Percentiles rank a stretch among this genome's conserved stretches.
These are phyloP conservation scores for Glebionis coronaria DNA, from an alignment of 129 eudicot genomes.

Conservation along the genomic window DNA sequence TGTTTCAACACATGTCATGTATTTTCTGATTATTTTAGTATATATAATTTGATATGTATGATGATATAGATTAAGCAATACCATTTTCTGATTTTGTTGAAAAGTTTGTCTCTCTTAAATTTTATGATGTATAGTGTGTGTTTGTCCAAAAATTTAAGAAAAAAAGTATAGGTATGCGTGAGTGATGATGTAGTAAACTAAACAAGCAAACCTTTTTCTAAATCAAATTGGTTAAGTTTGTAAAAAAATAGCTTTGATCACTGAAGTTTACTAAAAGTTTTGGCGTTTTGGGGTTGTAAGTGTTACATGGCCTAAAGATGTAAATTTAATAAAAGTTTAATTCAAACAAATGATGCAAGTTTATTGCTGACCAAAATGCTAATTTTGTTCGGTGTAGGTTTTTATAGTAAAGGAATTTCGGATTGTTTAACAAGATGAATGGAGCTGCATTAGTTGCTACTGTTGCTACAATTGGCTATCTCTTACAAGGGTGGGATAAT, in stretches of 20 bases:
- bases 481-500: conserved; percentile 85
- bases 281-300: not conserved
- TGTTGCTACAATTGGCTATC: conserved; percentile 68
- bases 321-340: not conserved
- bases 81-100: conserved; percentile 8
- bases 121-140: not conserved
- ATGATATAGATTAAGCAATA: not conserved
- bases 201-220: conserved; percentile 14
- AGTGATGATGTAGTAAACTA: conserved; percentile 8
- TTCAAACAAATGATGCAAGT: conserved; percentile 15
- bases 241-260: conserved; percentile 1
- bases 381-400: conserved; percentile 9
- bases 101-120: not conserved
- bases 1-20: too few species aligned
- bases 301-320: conserved; percentile 8
- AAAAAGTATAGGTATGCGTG: too few species aligned
- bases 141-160: too few species aligned
- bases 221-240: not conserved
- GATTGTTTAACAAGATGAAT: conserved; percentile 43
- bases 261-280: not conserved
- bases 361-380: not conserved
- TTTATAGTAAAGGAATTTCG: not conserved
- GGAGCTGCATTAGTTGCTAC: conserved; percentile 71
- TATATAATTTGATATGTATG: not conserved
- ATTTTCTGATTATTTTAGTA: not conserved